Evolutionary conservation across 495 filamentous ascomycete species (phyloP).

Genomic region (Xylaria flabelliformis): DNA sequence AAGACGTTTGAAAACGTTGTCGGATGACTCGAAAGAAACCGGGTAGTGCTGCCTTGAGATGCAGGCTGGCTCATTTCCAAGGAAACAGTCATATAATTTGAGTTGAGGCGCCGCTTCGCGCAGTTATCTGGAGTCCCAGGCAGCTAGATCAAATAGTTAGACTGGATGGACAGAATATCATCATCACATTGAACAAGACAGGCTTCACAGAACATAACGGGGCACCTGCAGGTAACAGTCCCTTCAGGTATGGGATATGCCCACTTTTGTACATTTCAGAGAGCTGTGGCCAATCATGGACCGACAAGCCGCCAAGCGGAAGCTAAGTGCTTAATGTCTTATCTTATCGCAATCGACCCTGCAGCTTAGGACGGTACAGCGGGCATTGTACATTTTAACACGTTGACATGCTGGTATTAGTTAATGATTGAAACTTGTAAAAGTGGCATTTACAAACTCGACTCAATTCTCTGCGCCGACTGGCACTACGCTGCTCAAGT

Average conservation of each 20-base stretch:
- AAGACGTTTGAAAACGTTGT: background rate
- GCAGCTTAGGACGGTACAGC: conserved; percentile 10
- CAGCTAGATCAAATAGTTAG: background rate
- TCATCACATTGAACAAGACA: too few relatives aligned
- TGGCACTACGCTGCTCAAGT: background rate
- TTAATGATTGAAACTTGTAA: background rate
- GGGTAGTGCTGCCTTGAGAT: background rate
- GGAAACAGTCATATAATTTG: background rate
- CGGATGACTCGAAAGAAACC: background rate
- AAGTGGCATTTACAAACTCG: conserved; percentile 5
- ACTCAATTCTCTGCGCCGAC: background rate
- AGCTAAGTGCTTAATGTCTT: conserved; percentile 1
- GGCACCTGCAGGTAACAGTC: background rate
- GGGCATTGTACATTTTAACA: conserved; percentile 25
- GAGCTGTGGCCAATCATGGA: background rate
- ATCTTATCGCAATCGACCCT: conserved; percentile 19
- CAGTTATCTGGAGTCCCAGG: background rate
- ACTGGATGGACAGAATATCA: too few relatives aligned
- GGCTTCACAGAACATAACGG: too few relatives aligned
- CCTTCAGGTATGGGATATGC: background rate
- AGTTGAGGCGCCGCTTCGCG: background rate
- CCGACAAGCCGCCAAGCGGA: conserved; percentile 9
- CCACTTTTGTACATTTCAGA: conserved; percentile 12
- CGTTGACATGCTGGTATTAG: conserved; percentile 7
- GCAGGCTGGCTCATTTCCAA: background rate